phyloP scores from a whole-genome alignment of 495 filamentous ascomycete species.

The Schizothecium vesticola region DNA sequence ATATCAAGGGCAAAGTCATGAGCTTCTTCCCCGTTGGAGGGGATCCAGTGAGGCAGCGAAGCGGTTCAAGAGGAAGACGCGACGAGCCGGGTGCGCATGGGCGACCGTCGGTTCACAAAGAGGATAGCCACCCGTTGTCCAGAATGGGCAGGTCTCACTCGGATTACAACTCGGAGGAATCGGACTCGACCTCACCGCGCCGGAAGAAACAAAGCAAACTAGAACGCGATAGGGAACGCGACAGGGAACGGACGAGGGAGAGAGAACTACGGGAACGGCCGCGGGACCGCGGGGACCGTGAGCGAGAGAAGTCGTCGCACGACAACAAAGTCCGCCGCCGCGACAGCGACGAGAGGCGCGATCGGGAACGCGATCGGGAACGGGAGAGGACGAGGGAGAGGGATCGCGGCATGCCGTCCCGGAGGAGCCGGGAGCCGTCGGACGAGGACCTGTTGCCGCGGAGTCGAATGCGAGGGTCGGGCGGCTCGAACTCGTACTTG shows the following conservation, averaged over 20 bases:
- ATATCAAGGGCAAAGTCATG: conserved; percentile 21
- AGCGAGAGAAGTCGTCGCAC: conserved; percentile 5
- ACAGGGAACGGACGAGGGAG: conserved; percentile 13
- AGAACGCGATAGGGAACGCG: conserved; percentile 21
- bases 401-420: conserved; percentile 1
- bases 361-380: conserved; percentile 5
- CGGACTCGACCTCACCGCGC: conserved; percentile 11
- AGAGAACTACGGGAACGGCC: conserved; percentile 6
- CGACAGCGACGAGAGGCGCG: conserved; percentile 8
- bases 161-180: conserved; percentile 17
- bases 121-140: conserved; percentile 13
- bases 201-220: background rate
- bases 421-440: conserved; percentile 7
- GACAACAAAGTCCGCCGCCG: conserved; percentile 4
- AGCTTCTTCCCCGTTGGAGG: conserved; percentile 19
- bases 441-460: conserved; percentile 4
- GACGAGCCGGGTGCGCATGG: conserved; percentile 8
- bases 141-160: conserved; percentile 21
- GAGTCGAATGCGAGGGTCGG: background rate
- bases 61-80: conserved; percentile 17
- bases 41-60: conserved; percentile 16
- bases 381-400: background rate
- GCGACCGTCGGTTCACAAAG: conserved; percentile 4
- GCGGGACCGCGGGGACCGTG: conserved; percentile 16
- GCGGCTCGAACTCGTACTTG: conserved; percentile 20